These are phyloP conservation scores for Sphagnum tenellum DNA, from an alignment of 225 moss, liverwort and hornwort genomes.

Conservation along the genomic window DNA sequence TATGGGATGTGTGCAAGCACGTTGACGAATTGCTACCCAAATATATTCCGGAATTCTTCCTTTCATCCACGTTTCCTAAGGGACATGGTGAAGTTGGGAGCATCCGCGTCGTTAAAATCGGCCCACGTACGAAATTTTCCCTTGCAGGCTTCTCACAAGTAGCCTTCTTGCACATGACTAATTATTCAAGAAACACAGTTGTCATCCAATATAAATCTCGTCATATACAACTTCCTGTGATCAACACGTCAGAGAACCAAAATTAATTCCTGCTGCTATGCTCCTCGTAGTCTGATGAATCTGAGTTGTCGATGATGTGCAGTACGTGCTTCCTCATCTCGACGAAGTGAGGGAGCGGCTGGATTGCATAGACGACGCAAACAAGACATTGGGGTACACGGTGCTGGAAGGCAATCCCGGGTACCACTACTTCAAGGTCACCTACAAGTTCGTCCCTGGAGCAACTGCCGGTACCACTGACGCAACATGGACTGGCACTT, in stretches of 20 bases:
- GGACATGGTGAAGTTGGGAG: slow-evolving; percentile 39
- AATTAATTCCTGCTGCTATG: neutral
- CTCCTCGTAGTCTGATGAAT: neutral
- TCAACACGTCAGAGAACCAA: neutral
- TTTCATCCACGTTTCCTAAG: slow-evolving; percentile 12
- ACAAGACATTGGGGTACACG: slow-evolving; percentile 25
- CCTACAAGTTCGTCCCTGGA: slow-evolving; percentile 14
- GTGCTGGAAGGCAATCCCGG: slow-evolving; percentile 38
- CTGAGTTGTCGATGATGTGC: neutral
- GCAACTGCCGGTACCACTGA: slow-evolving; percentile 19
- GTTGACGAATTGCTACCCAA: slow-evolving; percentile 1
- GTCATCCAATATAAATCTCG: neutral
- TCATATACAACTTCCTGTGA: neutral
- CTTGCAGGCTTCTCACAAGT: neutral
- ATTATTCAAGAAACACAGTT: neutral
- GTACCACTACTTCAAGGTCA: slow-evolving; percentile 34
- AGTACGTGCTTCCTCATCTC: slow-evolving; percentile 38
- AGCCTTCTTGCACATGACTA: neutral
- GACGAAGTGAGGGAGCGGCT: slow-evolving; percentile 29
- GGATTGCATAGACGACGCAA: slow-evolving; percentile 27
- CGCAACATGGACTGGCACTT: slow-evolving; percentile 21
- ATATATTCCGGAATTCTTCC: slow-evolving; percentile 33
- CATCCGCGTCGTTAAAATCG: slow-evolving; percentile 31
- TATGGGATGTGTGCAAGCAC: no score
- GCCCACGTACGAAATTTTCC: slow-evolving; percentile 19